Base-by-base conservation (phyloP, 1,139 yeast species). In the Kodamaea sp. region DNA sequence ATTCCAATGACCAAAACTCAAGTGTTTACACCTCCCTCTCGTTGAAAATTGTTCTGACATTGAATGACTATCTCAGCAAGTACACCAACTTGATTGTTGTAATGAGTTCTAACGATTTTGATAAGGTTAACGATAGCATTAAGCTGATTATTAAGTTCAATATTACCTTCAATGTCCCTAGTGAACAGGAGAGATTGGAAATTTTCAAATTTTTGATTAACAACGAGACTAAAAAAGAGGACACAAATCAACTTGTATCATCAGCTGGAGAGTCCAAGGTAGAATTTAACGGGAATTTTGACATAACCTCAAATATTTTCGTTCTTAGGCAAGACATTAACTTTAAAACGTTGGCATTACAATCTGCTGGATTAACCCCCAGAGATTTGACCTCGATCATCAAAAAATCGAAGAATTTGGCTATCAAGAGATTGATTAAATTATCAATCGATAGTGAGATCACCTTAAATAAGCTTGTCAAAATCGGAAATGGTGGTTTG, bases 291-390 rank as follows among this genome's bases (percentile, higher is more conserved):
- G 43, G 47, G 3, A 35, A 40, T 5, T 42, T 46, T 29, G 60
- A 56, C 26, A 35, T 57, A 6, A 46, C 53, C 13, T 42, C 47
- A 2, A 50, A 48, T 21, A 55, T 53, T 9, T 63, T 57, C 35
- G 48, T 47, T 18, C 49, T 56, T n/a, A 53, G 76, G 38, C 56
- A 49, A 28, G 95, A 86, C 51, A 78, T 89, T 4, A 73, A 78
- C 8, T 52, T 76, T 8, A 64, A 70, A 4, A 65, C 78, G 1
- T 63, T 92, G 28, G 87, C 97, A 0, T 64, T 86, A 34, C 96
- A 88, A 49, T 85, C 96, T 34, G 97, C 97, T 1, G 97, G 97
- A 22, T 68, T 92, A 37, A 85, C 95, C 0, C 96, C 97, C 5
- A 71, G 86, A 19, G 97, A 92, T 57, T 65, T 92, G 35, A 66